Percentiles rank a stretch among this genome's conserved stretches.
These are phyloP conservation scores for Brassica rapa DNA, from an alignment of 345 rosid genomes.

Conservation along the genomic window DNA sequence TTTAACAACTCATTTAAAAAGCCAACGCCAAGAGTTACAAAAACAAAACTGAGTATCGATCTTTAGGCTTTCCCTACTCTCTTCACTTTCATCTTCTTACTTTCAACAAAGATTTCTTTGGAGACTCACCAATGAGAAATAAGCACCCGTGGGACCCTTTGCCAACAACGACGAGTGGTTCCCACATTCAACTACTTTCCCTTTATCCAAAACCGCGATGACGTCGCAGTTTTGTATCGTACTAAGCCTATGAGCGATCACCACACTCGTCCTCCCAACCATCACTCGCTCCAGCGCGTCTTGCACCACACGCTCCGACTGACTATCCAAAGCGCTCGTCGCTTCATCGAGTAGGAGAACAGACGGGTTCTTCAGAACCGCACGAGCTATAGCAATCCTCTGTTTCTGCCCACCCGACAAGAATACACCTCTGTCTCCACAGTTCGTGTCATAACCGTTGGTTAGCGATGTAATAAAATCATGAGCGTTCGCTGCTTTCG, in stretches of 20 bases:
- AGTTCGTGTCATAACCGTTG: conserved; percentile 55
- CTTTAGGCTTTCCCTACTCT: neutral
- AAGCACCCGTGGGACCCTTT: neutral
- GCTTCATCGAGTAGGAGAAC: neutral
- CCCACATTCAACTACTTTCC: conserved; percentile 34
- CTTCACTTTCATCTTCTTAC: neutral
- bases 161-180: conserved; percentile 12
- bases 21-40: neutral
- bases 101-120: neutral
- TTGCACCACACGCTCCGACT: neutral
- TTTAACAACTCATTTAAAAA: neutral
- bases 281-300: neutral
- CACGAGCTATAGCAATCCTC: conserved; percentile 63
- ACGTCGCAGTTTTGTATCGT: conserved; percentile 24
- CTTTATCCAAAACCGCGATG: neutral
- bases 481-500: conserved; percentile 60
- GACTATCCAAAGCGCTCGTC: neutral
- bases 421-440: conserved; percentile 60
- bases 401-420: conserved; percentile 59
- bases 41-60: neutral
- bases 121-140: neutral
- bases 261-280: neutral
- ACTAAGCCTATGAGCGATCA: neutral
- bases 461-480: conserved; percentile 53
- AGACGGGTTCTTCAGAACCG: conserved; percentile 46